Percentiles rank a stretch among this genome's conserved stretches.
These are phyloP conservation scores for Coemansia sp. DNA, from an alignment of 192 early-diverging fungal genomes.

Conservation along the genomic window DNA sequence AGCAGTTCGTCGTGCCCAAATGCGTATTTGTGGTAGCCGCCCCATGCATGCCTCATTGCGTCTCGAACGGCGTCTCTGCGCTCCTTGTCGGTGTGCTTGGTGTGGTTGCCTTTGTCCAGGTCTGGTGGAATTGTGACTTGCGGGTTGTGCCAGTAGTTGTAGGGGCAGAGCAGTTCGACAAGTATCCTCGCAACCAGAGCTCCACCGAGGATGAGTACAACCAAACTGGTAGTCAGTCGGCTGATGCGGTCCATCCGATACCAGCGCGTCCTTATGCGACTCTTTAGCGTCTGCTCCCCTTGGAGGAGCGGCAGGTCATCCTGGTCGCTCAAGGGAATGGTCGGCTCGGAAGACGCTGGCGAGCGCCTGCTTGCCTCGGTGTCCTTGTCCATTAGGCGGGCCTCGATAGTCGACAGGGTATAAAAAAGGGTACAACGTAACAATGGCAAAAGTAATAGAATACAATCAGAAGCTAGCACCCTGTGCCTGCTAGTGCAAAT, in stretches of 20 bases:
- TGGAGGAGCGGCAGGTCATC: slow-evolving; percentile 19
- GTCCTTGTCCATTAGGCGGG: neutral
- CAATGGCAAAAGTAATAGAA: neutral
- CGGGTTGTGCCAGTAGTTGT: slow-evolving; percentile 33
- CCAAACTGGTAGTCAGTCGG: slow-evolving; percentile 17
- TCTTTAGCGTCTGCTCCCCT: slow-evolving; percentile 6
- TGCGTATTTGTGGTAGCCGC: slow-evolving; percentile 45
- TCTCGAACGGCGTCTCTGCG: slow-evolving; percentile 31
- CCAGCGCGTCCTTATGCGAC: slow-evolving; percentile 27
- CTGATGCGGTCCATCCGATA: slow-evolving; percentile 35
- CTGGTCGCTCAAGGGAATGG: slow-evolving; percentile 15
- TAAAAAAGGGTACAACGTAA: neutral
- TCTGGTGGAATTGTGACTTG: slow-evolving; percentile 30
- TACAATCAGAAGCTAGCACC: neutral
- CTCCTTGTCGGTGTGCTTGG: slow-evolving; percentile 21
- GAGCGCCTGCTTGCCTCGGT: neutral
- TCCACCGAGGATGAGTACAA: slow-evolving; percentile 19
- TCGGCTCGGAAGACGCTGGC: slow-evolving; percentile 23
- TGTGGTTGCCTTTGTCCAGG: slow-evolving; percentile 18
- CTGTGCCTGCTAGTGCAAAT: neutral
- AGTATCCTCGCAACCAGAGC: slow-evolving; percentile 15
- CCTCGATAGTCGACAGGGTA: neutral
- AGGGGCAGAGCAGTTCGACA: slow-evolving; percentile 31
- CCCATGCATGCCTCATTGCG: slow-evolving; percentile 52
- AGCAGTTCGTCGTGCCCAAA: slow-evolving; percentile 50